Evolutionary conservation across 257 asterid species (phyloP), one percentile per base, ranked within the genome.

Genomic region (Scutellaria minor): DNA sequence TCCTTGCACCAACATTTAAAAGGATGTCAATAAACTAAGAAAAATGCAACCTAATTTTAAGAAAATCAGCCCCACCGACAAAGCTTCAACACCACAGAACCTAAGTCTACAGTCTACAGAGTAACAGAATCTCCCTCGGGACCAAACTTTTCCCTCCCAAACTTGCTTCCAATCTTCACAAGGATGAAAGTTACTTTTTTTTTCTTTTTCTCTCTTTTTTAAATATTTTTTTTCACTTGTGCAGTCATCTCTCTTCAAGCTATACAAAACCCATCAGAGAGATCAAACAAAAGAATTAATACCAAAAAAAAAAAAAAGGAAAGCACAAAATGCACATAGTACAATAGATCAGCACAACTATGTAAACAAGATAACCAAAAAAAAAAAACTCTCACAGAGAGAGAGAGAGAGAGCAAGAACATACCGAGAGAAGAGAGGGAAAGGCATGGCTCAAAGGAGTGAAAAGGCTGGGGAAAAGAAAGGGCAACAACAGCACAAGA

Each of bases 361-460:
- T 4, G 7, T 68, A 64, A 42, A 37, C 69, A 67, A 75, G 46
- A 71, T 48, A 56, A 62, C 9, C 20, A 10, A 42, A 58, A 57
- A 52, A 39, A 68, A 8, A 44, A 13, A 31, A 60, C 9, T 6
- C 39, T n/a, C 35, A 44, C 27, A 24, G 27, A 24, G 15, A 64
- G 77, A 8, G 64, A 51, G 18, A 52, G 0, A 2, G 48, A 77
- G 72, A 76, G 76, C 64, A 66, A 74, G 63, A 75, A 60, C 85
- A 64, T 81, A 95, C 99, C 86, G 91, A 85, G 62, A 82, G 75
- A 70, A 76, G 70, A 71, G 97, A 85, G 41, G 98, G 87, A 12
- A 84, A 86, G 72, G 96, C 99, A 72, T 86, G 87, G 85, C 85
- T 73, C 27, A 85, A 77, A 48, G 95, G 85, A 73, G 87, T 70